These are phyloP conservation scores for Monosporascus cannonballus DNA, from an alignment of 2,329 filamentous ascomycete genomes.

Conservation along the genomic window DNA sequence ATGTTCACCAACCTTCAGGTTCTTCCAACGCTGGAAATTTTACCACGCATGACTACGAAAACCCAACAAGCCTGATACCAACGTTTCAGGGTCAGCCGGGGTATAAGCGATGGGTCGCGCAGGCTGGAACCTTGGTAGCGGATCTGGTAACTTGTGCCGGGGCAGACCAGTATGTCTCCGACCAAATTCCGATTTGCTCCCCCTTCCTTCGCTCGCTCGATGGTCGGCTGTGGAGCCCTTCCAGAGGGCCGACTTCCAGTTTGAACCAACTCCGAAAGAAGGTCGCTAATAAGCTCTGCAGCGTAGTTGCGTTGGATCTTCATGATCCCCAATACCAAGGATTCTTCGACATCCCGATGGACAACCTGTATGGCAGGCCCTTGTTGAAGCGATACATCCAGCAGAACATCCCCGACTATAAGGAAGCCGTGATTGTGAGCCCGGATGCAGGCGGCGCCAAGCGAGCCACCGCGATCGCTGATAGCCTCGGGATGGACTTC, in stretches of 20 bases:
- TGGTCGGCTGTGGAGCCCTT: background rate
- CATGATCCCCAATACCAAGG: slow-evolving; percentile 96
- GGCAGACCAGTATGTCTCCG: slow-evolving; percentile 70
- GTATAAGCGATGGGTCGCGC: slow-evolving; percentile 98
- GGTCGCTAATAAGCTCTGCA: slow-evolving; percentile 20
- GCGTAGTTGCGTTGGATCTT: slow-evolving; percentile 92
- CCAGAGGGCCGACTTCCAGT: too few species aligned
- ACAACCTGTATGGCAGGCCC: slow-evolving; percentile 88
- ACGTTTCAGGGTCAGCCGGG: slow-evolving; percentile 76
- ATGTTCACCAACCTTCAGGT: slow-evolving; percentile 28
- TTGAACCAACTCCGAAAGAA: background rate
- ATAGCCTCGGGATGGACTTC: slow-evolving; percentile 89
- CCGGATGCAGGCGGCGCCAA: slow-evolving; percentile 96
- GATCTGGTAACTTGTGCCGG: slow-evolving; percentile 93
- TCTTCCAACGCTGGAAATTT: slow-evolving; percentile 41
- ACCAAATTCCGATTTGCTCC: background rate
- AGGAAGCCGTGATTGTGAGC: slow-evolving; percentile 85
- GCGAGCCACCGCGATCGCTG: slow-evolving; percentile 89
- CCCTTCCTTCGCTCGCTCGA: background rate
- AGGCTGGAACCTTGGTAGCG: slow-evolving; percentile 90
- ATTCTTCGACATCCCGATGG: slow-evolving; percentile 97
- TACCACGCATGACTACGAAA: slow-evolving; percentile 61
- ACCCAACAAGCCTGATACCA: slow-evolving; percentile 43
- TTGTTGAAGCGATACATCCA: slow-evolving; percentile 67
- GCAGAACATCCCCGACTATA: slow-evolving; percentile 76